Base-by-base conservation (phyloP, 2,329 filamentous ascomycete species). In the Xylariaceae sp. region DNA sequence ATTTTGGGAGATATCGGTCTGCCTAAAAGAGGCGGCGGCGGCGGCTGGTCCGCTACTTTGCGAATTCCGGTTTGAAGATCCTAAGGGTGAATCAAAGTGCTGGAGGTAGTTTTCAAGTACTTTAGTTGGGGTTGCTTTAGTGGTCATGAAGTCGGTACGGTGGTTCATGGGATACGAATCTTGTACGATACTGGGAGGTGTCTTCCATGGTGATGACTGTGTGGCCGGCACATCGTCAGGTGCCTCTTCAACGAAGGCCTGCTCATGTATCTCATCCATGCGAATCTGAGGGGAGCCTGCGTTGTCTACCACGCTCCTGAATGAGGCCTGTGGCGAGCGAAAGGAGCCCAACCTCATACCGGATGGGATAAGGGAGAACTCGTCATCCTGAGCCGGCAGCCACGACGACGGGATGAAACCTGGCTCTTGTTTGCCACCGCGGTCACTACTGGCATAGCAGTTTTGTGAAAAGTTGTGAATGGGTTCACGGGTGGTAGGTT, bases 91-190 rank as follows among this genome's bases (percentile, higher is more conserved):
- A 44, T 71, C 71, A 23, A 69, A 70, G 7, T 65, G 64, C 53
- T 78, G 76, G 2, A 82, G 72, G 59, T 79, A 82, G 23, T 77
- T 75, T 60, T 82, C 77, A 9, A 85, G 65, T 0, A 82, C 71
- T 45, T 79, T 75, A 1, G 78, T 80, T 0, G 83, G 82, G 0
- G 83, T 81, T 0, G 83, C 81, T 15, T 73, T 75, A 23, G 75
- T 74, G 11, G 67, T 67, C 1, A 67, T 52, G 0, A 75, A 61
- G 0, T 65, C 61, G 10, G 71, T 53, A 67, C 23, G 23, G 23
- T 72, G 62, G 56, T 74, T 73, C 6, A 74, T 69, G 0, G 76
- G 79, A 63, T 83, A 79, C 0, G 83, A 87, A 66, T 87, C 83
- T 8, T 75, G 76, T 17, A 86, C 75, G 34, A 80, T 74, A 58